phyloP scores from a whole-genome alignment of 2,329 filamentous ascomycete species.

The Pseudodiploospora longispora region DNA sequence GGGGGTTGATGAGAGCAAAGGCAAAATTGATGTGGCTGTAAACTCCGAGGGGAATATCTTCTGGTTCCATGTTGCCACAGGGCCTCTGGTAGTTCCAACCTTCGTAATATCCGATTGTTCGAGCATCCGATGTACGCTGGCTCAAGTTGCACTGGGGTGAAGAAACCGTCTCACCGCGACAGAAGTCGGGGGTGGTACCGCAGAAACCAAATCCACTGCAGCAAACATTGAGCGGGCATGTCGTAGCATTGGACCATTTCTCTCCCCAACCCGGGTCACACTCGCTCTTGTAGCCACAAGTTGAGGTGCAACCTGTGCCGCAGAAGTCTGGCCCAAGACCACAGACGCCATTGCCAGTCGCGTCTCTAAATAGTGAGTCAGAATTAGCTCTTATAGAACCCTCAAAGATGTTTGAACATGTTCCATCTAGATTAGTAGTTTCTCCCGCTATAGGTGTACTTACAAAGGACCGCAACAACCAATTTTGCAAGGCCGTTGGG shows the following conservation, averaged over 20 bases:
- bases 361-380: no score
- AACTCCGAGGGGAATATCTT: slow-evolving; percentile 16
- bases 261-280: slow-evolving; percentile 24
- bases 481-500: no score
- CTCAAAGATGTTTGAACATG: no score
- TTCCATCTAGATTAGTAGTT: no score
- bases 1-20: slow-evolving; percentile 24
- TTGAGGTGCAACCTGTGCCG: slow-evolving; percentile 9
- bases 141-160: slow-evolving; percentile 3
- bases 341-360: slow-evolving; percentile 1
- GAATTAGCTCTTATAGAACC: no score
- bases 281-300: slow-evolving; percentile 18
- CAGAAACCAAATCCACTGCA: slow-evolving; percentile 27
- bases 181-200: slow-evolving; percentile 20
- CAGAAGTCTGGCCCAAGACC: slow-evolving; percentile 1
- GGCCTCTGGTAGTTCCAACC: slow-evolving; percentile 15
- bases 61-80: slow-evolving; percentile 15
- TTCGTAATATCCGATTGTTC: slow-evolving; percentile 25
- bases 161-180: slow-evolving; percentile 6
- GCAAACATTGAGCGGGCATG: slow-evolving; percentile 31
- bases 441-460: no score
- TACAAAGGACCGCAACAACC: no score
- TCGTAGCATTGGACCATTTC: slow-evolving; percentile 14
- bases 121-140: slow-evolving; percentile 2
- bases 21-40: slow-evolving; percentile 25